These are phyloP conservation scores for Sorghum bicolor DNA, from an alignment of 176 grass and related monocot genomes.

Conservation along the genomic window DNA sequence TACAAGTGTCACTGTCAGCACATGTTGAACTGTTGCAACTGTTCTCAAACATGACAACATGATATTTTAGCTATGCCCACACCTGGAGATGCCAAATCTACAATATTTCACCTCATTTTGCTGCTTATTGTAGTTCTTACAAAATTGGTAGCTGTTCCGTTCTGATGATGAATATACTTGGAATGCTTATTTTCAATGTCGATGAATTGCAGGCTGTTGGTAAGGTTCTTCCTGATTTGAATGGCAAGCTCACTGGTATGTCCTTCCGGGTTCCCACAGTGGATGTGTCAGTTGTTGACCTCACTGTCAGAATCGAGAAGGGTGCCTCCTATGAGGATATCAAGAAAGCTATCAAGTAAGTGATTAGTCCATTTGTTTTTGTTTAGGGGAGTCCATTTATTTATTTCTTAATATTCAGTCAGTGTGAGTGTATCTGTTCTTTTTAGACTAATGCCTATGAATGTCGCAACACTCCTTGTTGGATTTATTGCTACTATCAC, in stretches of 20 bases:
- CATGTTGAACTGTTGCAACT: no score
- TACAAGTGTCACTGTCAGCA: no score
- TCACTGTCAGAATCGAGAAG: constrained; percentile 66
- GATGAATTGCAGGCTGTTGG: constrained; percentile 55
- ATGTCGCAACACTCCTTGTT: neutral
- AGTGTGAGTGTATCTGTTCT: no score
- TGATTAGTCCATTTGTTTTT: neutral
- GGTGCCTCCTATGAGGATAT: constrained; percentile 55
- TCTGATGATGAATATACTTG: neutral
- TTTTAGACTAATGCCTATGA: neutral
- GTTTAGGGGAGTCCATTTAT: no score
- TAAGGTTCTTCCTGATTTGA: constrained; percentile 75
- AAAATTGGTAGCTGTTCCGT: neutral
- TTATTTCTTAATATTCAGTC: neutral
- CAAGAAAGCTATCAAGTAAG: constrained; percentile 70
- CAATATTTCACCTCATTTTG: no score
- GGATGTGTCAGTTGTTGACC: constrained; percentile 78
- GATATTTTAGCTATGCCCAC: no score
- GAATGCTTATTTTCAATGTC: neutral
- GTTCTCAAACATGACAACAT: no score
- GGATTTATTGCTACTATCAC: no score
- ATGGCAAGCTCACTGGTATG: constrained; percentile 77
- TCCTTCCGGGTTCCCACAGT: constrained; percentile 70
- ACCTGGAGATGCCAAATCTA: no score
- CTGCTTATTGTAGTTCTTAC: neutral